These are phyloP conservation scores for Neolentinus lepideus DNA, from an alignment of 1,284 basidiomycete species.

Conservation along the genomic window DNA sequence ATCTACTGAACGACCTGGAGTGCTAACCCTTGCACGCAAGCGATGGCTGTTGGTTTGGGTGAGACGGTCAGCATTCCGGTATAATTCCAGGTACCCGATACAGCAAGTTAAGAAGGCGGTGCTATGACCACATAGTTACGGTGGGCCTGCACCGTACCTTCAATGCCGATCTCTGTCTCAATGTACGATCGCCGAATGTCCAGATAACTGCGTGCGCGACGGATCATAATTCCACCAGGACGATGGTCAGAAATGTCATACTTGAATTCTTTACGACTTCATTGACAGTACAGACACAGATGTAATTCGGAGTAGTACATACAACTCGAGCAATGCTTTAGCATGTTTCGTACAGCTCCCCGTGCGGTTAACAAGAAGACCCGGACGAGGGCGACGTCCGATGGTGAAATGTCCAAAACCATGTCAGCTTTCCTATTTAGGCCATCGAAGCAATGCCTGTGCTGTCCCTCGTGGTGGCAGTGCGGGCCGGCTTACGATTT, in stretches of 20 bases:
- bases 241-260: background rate
- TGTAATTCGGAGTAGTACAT: background rate
- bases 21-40: background rate
- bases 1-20: background rate
- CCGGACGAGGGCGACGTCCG: background rate
- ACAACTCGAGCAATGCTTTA: background rate
- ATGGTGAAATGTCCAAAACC: background rate
- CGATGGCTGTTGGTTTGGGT: background rate
- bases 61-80: background rate
- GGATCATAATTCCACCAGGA: background rate
- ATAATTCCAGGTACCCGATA: background rate
- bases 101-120: background rate
- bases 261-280: background rate
- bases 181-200: background rate
- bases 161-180: background rate
- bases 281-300: background rate
- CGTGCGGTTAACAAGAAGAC: background rate
- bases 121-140: background rate
- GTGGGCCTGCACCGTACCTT: background rate
- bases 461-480: background rate
- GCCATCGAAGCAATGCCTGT: background rate
- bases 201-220: background rate
- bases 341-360: background rate
- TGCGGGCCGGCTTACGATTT: background rate
- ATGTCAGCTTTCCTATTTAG: background rate